Evolutionary conservation across 2,329 filamentous ascomycete species (phyloP), one percentile per base, ranked within the genome.

Genomic region (Hirsutella thompsonii): DNA sequence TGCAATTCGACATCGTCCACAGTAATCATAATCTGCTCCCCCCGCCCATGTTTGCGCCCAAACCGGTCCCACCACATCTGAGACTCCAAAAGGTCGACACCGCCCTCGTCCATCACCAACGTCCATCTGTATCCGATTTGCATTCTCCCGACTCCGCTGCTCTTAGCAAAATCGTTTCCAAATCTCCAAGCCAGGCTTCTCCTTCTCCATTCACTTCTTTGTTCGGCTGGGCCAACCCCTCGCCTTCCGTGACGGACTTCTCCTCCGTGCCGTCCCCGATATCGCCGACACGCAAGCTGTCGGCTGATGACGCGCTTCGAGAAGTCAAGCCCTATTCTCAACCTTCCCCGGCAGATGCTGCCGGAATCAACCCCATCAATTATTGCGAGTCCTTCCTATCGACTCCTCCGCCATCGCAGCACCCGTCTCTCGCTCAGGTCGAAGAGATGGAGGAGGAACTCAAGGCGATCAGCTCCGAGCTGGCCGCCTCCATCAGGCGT

Each of bases 381-480:
- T 74, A 72, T 52, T 61, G 60, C 50, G 70, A 76, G 61, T 62
- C 66, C 42, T 70, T 72, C 49, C 54, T 74, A 46, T 67, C 67
- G 46, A 72, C 68, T 53, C 67, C 72, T 47, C 60, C 66, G 32
- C 57, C 59, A 41, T 55, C 57, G 43, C 54, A 54, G 48, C 54
- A 61, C 42, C 45, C 58, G 39, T 59, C 68, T 36, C 50, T 70
- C 49, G 53, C 58, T 47, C 62, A 88, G 59, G 74, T 94, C 54
- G 79, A 87, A 58, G 87, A 94, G 58, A 81, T 98, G 68, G 92
- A 98, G 68, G 83, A 88, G 58, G 92, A 98, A 69, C 64, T 98
- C 50, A 86, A 86, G 52, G 84, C 90, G 61, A 90, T 98, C 63
- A 94, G 87, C 67, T 76, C 81, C 45, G 92, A 98, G 70, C 70